These are phyloP conservation scores for Rubia peregrina DNA, from an alignment of 305 asterid species.

Conservation along the genomic window DNA sequence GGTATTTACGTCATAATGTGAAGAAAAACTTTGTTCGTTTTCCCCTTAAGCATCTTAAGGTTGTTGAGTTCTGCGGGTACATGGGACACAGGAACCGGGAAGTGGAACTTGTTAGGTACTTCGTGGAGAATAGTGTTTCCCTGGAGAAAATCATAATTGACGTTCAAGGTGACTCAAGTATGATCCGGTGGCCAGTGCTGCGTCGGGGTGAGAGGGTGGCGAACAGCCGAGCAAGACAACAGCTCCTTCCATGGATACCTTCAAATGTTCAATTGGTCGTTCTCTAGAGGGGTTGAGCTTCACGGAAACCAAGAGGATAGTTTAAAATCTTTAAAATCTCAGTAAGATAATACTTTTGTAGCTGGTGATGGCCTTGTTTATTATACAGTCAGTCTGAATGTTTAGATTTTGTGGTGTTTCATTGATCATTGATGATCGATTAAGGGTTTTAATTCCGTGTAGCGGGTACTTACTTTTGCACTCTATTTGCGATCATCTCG, in stretches of 20 bases:
- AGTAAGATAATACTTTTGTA: no score
- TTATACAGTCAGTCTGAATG: no score
- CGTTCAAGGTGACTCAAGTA: neutral
- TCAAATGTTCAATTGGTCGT: slow-evolving; percentile 3
- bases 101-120: neutral
- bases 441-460: no score
- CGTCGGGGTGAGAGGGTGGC: neutral
- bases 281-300: neutral
- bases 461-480: neutral
- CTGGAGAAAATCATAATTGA: neutral
- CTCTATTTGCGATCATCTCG: neutral
- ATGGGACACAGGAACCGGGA: neutral
- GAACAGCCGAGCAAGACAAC: neutral
- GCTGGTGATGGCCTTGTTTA: no score
- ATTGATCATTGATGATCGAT: neutral
- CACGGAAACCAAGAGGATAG: neutral
- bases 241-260: neutral
- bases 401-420: neutral
- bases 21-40: neutral
- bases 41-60: neutral
- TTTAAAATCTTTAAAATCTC: no score
- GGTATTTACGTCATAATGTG: neutral
- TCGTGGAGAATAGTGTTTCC: neutral
- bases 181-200: neutral
- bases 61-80: neutral